A percentile compares a stretch with the other conserved stretches of the same genome.
Evolutionary conservation across 1,284 basidiomycete species (phyloP).

Genomic region (Omphalotus olearius): DNA sequence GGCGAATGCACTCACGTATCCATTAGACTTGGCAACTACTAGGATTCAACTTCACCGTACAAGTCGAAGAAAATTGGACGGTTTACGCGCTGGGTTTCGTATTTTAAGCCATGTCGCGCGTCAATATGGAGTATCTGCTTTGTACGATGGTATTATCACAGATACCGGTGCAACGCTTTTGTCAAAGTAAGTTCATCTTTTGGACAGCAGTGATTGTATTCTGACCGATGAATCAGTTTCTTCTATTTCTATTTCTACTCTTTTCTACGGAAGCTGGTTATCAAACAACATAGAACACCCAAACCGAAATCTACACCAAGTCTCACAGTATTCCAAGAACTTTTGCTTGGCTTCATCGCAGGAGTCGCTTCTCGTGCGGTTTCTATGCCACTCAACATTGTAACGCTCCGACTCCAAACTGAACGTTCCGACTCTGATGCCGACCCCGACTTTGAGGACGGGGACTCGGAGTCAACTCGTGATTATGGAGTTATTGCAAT

Average conservation of each 20-base stretch:
- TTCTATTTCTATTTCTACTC: conserved; percentile 45
- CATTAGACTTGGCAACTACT: conserved; percentile 50
- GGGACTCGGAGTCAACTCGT: conserved; percentile 5
- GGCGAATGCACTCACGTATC: conserved; percentile 49
- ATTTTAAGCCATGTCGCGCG: conserved; percentile 33
- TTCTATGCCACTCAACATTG: conserved; percentile 47
- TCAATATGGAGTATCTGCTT: conserved; percentile 36
- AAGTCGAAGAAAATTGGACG: background rate
- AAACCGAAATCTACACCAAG: conserved; percentile 16
- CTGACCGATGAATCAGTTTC: conserved; percentile 29
- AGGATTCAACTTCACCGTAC: conserved; percentile 32
- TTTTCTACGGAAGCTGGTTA: conserved; percentile 27
- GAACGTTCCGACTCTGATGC: conserved; percentile 24
- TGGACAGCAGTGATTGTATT: background rate
- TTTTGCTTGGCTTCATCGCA: conserved; percentile 47
- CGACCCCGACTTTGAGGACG: conserved; percentile 23
- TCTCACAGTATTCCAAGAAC: conserved; percentile 37
- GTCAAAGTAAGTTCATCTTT: conserved; percentile 38
- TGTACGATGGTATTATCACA: conserved; percentile 46
- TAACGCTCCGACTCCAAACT: conserved; percentile 47
- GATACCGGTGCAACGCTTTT: conserved; percentile 50
- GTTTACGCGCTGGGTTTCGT: conserved; percentile 24
- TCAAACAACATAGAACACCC: conserved; percentile 19
- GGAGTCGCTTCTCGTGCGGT: conserved; percentile 51
- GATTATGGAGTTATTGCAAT: conserved; percentile 25